These are phyloP conservation scores for Aspergillus tanneri DNA, from an alignment of 2,329 filamentous ascomycete species.

Conservation along the genomic window DNA sequence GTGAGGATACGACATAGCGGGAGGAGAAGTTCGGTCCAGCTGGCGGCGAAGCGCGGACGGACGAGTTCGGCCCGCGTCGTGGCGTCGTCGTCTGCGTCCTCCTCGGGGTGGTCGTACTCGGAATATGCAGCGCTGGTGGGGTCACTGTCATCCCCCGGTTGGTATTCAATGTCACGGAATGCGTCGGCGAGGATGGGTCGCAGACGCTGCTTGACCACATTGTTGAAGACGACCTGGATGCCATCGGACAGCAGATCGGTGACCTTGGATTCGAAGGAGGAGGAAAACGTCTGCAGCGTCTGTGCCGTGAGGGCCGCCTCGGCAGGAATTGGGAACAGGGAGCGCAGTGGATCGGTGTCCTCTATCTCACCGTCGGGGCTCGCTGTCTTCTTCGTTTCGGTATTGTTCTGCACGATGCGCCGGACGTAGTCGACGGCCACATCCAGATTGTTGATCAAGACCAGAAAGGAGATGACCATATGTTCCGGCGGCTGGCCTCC, in stretches of 20 bases:
- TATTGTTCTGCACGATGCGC: slow-evolving; percentile 73
- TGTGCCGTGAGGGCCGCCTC: slow-evolving; percentile 70
- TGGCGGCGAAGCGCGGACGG: slow-evolving; percentile 73
- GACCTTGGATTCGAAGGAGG: slow-evolving; percentile 73
- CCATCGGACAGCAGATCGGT: slow-evolving; percentile 80
- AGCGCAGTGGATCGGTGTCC: slow-evolving; percentile 47
- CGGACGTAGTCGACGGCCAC: slow-evolving; percentile 86
- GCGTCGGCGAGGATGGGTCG: slow-evolving; percentile 81
- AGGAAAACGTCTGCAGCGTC: slow-evolving; percentile 66
- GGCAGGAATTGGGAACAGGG: slow-evolving; percentile 76
- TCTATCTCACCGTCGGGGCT: slow-evolving; percentile 19
- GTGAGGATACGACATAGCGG: slow-evolving; percentile 86
- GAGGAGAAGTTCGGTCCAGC: slow-evolving; percentile 81
- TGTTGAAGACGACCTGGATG: slow-evolving; percentile 79
- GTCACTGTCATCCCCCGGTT: slow-evolving; percentile 56
- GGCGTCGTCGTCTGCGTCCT: slow-evolving; percentile 34
- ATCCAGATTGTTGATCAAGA: slow-evolving; percentile 94
- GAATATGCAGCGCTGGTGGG: slow-evolving; percentile 41
- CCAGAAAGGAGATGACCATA: slow-evolving; percentile 82
- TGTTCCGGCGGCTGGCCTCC: slow-evolving; percentile 84
- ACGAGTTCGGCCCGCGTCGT: slow-evolving; percentile 62
- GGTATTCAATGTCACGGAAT: slow-evolving; percentile 90
- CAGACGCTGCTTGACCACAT: slow-evolving; percentile 80
- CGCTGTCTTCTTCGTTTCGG: slow-evolving; percentile 43
- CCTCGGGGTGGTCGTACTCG: slow-evolving; percentile 46